phyloP scores from a whole-genome alignment of 2,329 filamentous ascomycete genomes.

The Colletotrichum orchidophilum region DNA sequence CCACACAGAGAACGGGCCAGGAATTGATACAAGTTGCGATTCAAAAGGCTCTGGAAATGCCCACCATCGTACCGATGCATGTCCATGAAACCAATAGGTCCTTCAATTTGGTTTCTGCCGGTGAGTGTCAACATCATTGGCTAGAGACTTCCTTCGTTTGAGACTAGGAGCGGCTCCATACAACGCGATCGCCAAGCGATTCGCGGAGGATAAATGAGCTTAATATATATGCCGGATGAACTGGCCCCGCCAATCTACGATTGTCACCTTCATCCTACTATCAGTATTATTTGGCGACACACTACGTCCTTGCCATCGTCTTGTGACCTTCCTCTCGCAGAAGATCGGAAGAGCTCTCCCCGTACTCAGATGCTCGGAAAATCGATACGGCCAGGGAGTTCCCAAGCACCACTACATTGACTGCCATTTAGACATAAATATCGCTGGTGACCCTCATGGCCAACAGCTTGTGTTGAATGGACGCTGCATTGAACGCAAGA shows the following conservation, averaged over 20 bases:
- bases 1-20: too few relatives aligned
- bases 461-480: neutral
- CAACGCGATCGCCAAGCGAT: slow-evolving; percentile 2
- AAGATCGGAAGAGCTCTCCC: neutral
- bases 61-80: neutral
- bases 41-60: neutral
- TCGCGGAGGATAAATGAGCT: slow-evolving; percentile 3
- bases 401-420: neutral
- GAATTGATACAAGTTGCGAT: too few relatives aligned
- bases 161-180: neutral
- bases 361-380: neutral
- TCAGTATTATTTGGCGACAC: neutral
- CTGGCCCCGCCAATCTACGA: neutral
- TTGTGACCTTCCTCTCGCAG: neutral
- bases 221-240: slow-evolving; percentile 22
- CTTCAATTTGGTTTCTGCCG: neutral
- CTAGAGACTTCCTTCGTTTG: neutral
- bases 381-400: neutral
- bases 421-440: neutral
- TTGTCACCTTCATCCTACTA: neutral
- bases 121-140: neutral
- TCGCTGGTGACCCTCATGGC: neutral
- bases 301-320: neutral
- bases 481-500: neutral
- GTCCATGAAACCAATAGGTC: neutral